Conservation (phyloP, 1,284 basidiomycete species). For the Rhodotorula mucilaginosa region DNA sequence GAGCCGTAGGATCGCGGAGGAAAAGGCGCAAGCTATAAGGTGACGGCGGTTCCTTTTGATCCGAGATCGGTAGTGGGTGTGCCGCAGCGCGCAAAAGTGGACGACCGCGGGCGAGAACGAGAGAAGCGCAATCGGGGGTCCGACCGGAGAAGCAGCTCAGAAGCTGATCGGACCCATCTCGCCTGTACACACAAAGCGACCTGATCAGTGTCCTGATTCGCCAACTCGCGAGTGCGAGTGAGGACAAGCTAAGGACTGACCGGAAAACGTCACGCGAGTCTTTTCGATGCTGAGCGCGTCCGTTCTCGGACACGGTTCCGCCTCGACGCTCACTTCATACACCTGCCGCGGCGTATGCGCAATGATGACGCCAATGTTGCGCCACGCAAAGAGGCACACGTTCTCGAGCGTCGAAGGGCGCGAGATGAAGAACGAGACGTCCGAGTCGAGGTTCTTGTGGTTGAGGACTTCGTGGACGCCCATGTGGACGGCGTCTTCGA, state of each 20-base stretch:
- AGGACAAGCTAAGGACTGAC: not conserved
- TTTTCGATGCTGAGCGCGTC: not conserved
- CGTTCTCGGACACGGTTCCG: slow-evolving; percentile 6
- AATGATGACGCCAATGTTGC: slow-evolving; percentile 30
- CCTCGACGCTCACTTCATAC: slow-evolving; percentile 23
- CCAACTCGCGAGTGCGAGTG: not conserved
- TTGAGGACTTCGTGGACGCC: slow-evolving; percentile 23
- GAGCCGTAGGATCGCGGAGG: not conserved
- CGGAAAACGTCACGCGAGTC: slow-evolving; percentile 4
- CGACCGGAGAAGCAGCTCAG: not conserved
- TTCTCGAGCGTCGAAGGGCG: slow-evolving; percentile 39
- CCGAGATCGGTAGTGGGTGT: too few species aligned
- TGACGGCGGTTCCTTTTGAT: not conserved
- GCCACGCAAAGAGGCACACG: slow-evolving; percentile 32
- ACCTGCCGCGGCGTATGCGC: slow-evolving; percentile 11
- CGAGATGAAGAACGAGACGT: slow-evolving; percentile 30
- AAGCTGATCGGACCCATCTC: not conserved
- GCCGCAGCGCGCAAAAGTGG: too few species aligned
- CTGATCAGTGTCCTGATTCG: too few species aligned
- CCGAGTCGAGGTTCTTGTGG: slow-evolving; percentile 28
- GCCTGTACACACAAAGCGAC: not conserved
- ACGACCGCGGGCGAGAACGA: too few species aligned
- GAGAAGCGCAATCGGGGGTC: too few species aligned
- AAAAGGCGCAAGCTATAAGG: not conserved
- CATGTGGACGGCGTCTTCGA: slow-evolving; percentile 26